Percentiles rank a stretch among this genome's conserved stretches.
phyloP scores from a whole-genome alignment of 345 rosid genomes.

The Eucalyptus coolabah region DNA sequence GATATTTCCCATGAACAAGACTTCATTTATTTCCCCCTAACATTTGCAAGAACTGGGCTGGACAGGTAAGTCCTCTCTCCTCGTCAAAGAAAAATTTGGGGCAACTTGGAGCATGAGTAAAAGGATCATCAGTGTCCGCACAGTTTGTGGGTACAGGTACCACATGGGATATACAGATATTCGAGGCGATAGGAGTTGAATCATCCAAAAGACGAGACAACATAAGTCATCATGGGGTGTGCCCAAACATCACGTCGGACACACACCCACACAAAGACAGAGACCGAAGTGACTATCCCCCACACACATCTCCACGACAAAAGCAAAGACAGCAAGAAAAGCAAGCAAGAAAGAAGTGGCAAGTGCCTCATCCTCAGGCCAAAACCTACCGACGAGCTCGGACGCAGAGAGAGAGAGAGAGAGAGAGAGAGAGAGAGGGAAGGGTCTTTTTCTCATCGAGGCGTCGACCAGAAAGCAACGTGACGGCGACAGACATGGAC shows the following conservation, averaged over 20 bases:
- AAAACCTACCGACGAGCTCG: neutral
- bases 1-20: neutral
- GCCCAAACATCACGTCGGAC: neutral
- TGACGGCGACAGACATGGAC: neutral
- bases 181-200: neutral
- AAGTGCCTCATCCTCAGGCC: neutral
- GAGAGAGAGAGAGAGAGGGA: neutral
- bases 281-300: neutral
- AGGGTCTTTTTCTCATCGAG: neutral
- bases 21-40: neutral
- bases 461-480: neutral
- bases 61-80: neutral
- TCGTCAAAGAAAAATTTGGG: neutral
- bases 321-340: neutral
- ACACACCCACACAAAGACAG: neutral
- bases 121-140: neutral
- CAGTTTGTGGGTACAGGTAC: neutral
- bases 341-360: neutral
- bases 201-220: neutral
- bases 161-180: neutral
- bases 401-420: neutral
- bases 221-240: neutral
- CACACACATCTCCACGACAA: neutral
- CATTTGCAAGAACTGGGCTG: neutral
- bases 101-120: neutral